phyloP scores from a whole-genome alignment of 2,329 filamentous ascomycete species.

The Falciphora oryzae region DNA sequence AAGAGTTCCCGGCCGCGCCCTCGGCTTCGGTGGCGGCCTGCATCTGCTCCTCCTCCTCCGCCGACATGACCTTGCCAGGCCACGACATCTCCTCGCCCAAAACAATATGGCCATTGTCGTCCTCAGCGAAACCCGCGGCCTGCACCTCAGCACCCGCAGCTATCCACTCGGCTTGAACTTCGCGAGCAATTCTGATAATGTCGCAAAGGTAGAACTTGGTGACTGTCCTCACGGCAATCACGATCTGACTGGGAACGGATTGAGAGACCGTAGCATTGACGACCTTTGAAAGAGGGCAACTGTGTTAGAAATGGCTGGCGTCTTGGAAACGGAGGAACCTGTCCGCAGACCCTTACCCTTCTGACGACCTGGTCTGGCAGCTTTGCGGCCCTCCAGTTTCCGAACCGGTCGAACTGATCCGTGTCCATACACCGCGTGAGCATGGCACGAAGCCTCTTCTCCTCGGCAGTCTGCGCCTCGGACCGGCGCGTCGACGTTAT shows the following conservation, averaged over 20 bases:
- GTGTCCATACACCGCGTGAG: slow-evolving; percentile 58
- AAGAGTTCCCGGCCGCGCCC: slow-evolving; percentile 16
- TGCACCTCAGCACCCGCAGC: slow-evolving; percentile 51
- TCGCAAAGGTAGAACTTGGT: slow-evolving; percentile 74
- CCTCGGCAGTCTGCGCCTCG: slow-evolving; percentile 54
- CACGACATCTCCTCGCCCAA: slow-evolving; percentile 24
- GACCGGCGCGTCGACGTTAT: slow-evolving; percentile 27
- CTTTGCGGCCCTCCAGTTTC: slow-evolving; percentile 64
- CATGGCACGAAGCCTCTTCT: slow-evolving; percentile 57
- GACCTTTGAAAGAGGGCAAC: slow-evolving; percentile 37
- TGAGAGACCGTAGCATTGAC: slow-evolving; percentile 78
- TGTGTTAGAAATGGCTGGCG: neutral
- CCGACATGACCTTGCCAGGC: slow-evolving; percentile 20
- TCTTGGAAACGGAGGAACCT: neutral
- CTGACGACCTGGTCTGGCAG: slow-evolving; percentile 64
- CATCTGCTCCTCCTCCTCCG: slow-evolving; percentile 18
- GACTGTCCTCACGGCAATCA: slow-evolving; percentile 69
- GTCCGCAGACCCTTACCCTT: slow-evolving; percentile 41
- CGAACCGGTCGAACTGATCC: slow-evolving; percentile 65
- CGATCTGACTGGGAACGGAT: slow-evolving; percentile 67
- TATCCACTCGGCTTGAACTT: slow-evolving; percentile 68
- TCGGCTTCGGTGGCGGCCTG: slow-evolving; percentile 11
- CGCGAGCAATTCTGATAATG: slow-evolving; percentile 65
- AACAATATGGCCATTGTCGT: neutral
- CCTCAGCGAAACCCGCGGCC: slow-evolving; percentile 41